phyloP scores from a whole-genome alignment of 2,329 filamentous ascomycete species.

The Scedosporium boydii region DNA sequence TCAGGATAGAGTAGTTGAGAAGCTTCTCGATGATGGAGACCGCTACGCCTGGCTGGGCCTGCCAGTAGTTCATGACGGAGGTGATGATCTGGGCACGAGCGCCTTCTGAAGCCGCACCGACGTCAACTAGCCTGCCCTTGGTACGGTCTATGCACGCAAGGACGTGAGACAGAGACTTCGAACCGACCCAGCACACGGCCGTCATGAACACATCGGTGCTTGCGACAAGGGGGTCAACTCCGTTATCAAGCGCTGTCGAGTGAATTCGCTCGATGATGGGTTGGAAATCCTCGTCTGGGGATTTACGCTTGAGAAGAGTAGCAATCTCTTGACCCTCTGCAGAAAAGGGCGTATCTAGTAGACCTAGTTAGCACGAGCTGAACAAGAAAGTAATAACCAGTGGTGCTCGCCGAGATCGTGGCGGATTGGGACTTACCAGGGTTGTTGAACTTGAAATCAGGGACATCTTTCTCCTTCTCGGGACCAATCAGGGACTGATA shows the following conservation, averaged over 20 bases:
- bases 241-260: conserved; percentile 59
- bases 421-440: conserved; percentile 45
- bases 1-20: conserved; percentile 92
- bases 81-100: conserved; percentile 83
- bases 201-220: conserved; percentile 93
- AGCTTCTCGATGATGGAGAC: conserved; percentile 93
- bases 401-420: not conserved
- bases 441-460: conserved; percentile 82
- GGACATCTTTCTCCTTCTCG: conserved; percentile 90
- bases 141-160: conserved; percentile 92
- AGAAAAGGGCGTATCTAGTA: conserved; percentile 65
- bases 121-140: conserved; percentile 76
- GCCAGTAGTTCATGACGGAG: conserved; percentile 88
- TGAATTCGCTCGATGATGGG: conserved; percentile 73
- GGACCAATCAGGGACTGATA: conserved; percentile 75
- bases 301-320: conserved; percentile 72
- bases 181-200: conserved; percentile 83
- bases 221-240: conserved; percentile 70
- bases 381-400: not conserved
- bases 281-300: conserved; percentile 77
- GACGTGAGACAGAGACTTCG: conserved; percentile 92
- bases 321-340: conserved; percentile 77
- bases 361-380: not conserved
- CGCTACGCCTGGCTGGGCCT: conserved; percentile 81
- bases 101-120: conserved; percentile 63